Conservation (phyloP, 2,329 filamentous ascomycete genomes). For the Exutisphaerella laricina region DNA sequence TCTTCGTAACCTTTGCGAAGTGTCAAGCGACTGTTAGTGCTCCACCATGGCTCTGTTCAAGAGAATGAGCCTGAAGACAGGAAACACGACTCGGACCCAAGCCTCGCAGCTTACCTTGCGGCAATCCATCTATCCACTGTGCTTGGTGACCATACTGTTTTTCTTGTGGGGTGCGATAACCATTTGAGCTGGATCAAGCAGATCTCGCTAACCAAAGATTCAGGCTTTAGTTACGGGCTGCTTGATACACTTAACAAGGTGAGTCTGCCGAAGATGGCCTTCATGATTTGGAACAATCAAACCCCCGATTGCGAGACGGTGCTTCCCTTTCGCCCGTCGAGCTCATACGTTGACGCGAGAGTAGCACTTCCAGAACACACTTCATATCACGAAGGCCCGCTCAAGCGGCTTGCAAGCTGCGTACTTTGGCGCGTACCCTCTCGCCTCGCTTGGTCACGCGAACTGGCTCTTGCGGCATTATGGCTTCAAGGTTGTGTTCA, state of each 20-base stretch:
- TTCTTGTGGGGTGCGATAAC: constrained; percentile 52
- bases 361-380: constrained; percentile 43
- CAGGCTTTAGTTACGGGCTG: constrained; percentile 52
- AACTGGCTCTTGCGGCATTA: constrained; percentile 47
- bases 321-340: too few relatives aligned
- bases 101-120: constrained; percentile 20
- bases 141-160: constrained; percentile 60
- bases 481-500: constrained; percentile 45
- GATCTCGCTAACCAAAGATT: constrained; percentile 12
- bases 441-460: constrained; percentile 42
- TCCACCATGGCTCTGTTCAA: constrained; percentile 18
- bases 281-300: too few relatives aligned
- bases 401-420: constrained; percentile 46
- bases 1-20: too few relatives aligned
- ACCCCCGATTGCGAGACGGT: too few relatives aligned
- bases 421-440: constrained; percentile 47
- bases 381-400: constrained; percentile 41
- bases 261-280: too few relatives aligned
- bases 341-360: too few relatives aligned
- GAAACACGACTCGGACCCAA: constrained; percentile 16
- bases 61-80: constrained; percentile 15
- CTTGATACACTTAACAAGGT: constrained; percentile 51
- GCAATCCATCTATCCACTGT: constrained; percentile 45
- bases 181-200: not conserved
- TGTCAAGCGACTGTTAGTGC: too few relatives aligned